Base-by-base conservation (phyloP, 164 flowering plant species). In the Nymphaea colorata region DNA sequence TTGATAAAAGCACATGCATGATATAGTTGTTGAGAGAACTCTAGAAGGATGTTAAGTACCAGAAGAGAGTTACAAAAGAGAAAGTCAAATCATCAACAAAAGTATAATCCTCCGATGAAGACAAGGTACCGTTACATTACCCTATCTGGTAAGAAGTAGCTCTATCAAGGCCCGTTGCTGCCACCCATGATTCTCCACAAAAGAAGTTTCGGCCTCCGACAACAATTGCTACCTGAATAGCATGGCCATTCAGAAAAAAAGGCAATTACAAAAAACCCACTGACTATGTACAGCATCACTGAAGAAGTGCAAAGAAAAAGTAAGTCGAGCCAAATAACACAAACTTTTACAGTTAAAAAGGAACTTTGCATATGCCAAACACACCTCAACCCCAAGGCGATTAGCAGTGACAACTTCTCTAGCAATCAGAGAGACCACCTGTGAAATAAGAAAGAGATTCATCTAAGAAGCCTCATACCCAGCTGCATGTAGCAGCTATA, bases 131-230 rank as follows among this genome's bases (percentile, higher is more conserved):
- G 16, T 42, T 51, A 47, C 66, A 74, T 71, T 85, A 93, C 98
- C 97, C 94, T 73, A 91, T 86, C 70, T 93, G 96, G 74, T 87
- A 89, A 6, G 98, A 92, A 14, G 91, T 87, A 66, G 81, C 70
- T 80, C 97, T 84, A 74, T 93, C 98, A 42, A 84, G 78, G 69
- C 96, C 96, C 76, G 91, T 87, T 66, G 87, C 79, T 68, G 80
- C 73, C 15, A 89, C 86, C 98, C 97, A 93, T 41, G 96, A 70
- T 41, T 91, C 85, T 71, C 94, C 96, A 77, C 96, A 88, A 80
- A 93, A 93, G 81, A 93, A 87, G 76, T 93, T 93, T 44, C 98
- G 85, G 59, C 96, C 94, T 53, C 98, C 98, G 74, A 91, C 82
- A 75, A 93, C 97, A 76, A 93, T 86, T 17, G 98, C 97, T 62